Base-by-base conservation (phyloP, 371 early-diverging fungal species). In the Saksenaea oblongispora region DNA sequence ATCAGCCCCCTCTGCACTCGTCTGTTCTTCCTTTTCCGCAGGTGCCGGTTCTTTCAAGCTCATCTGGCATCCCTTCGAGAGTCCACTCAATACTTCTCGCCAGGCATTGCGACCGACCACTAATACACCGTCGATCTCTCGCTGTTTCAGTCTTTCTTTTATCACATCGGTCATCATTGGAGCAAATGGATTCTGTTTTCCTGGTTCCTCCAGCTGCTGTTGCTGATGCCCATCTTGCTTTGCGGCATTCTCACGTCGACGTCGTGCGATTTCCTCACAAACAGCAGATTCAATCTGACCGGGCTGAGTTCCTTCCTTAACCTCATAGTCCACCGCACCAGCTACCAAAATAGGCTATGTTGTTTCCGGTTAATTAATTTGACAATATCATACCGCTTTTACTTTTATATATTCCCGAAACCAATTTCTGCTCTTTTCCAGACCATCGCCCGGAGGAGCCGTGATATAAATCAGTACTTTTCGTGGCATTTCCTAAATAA, bases 341-440 rank as follows among this genome's bases (percentile, higher is more conserved):
- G 86, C 87, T 56, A 84, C 87, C 37, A 89, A 78, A n/a, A 89
- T 73, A 54, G 89, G 89, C 88, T 89, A 73, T 17, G 27, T 22
- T 3, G 8, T 41, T 63, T 36, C n/a, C 51, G 34, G 22, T n/a
- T 0, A 53, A 36, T 26, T 37, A 39, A 41, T 35, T 47, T 8
- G 17, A 28, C 37, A 57, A 35, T 17, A 9, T 28, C 35, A 18
- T 35, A 15, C 51, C 41, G 7, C 17, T 13, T 17, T 63, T 83
- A 89, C 89, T 79, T 87, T 87, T 72, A 89, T 78, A 72, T 85
- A 89, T 62, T 85, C 83, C 34, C 82, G 73, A 58, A 89, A 89
- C 78, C 84, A 87, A 18, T 74, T 75, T 62, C 88, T 76, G 54
- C 87, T 86, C 71, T 89, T 89, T 64, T 88, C 84, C 34, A 89